Percentiles rank a stretch among this genome's conserved stretches.
phyloP scores from a whole-genome alignment of 2,329 filamentous ascomycete species.

The Cladosporium sp. region DNA sequence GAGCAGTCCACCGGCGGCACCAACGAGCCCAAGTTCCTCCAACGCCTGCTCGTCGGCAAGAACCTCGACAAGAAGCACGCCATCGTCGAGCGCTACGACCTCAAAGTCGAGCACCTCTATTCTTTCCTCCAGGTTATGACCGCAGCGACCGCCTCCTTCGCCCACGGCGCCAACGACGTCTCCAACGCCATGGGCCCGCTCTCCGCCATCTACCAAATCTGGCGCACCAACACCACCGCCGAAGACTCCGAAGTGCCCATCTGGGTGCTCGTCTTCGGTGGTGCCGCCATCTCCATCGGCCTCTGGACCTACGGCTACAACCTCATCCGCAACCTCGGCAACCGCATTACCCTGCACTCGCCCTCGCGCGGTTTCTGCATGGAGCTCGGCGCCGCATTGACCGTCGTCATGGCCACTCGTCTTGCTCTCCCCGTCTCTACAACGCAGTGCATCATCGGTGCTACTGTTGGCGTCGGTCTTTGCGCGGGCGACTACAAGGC shows the following conservation, averaged over 20 bases:
- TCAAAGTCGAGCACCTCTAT: conserved; percentile 54
- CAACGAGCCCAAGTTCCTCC: conserved; percentile 38
- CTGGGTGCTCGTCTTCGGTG: conserved; percentile 57
- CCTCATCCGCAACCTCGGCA: conserved; percentile 58
- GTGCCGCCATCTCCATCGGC: conserved; percentile 49
- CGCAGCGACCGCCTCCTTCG: conserved; percentile 65
- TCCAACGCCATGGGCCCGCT: conserved; percentile 58
- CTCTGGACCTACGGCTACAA: conserved; percentile 49
- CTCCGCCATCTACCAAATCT: conserved; percentile 57
- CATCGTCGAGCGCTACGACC: conserved; percentile 50
- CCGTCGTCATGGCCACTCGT: conserved; percentile 58
- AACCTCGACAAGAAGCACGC: conserved; percentile 39
- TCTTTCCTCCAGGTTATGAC: conserved; percentile 62
- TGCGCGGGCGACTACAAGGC: conserved; percentile 54
- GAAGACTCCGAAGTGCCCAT: conserved; percentile 49
- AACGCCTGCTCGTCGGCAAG: conserved; percentile 20
- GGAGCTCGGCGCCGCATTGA: conserved; percentile 56
- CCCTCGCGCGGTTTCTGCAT: conserved; percentile 55
- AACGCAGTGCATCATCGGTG: conserved; percentile 57
- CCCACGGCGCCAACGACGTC: conserved; percentile 65
- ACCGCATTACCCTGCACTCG: conserved; percentile 56
- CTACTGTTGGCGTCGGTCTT: conserved; percentile 57
- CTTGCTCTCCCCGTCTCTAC: conserved; percentile 58
- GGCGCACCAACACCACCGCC: conserved; percentile 43
- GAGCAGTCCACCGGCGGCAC: conserved; percentile 33